Evolutionary conservation across 257 asterid genomes (phyloP).

Genomic region (Eustoma russellianum): DNA sequence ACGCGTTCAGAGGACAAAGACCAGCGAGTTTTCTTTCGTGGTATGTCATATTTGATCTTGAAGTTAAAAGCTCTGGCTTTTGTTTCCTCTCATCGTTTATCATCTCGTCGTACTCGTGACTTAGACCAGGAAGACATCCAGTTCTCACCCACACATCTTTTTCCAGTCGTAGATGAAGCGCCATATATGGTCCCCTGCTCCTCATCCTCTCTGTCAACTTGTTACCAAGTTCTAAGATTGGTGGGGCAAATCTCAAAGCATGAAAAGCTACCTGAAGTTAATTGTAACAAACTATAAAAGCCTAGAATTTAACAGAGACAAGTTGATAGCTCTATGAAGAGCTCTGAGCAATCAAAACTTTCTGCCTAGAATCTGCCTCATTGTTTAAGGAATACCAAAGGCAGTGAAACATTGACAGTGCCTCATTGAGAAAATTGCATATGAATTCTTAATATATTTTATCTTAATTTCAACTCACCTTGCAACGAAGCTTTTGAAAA

Average conservation of each 20-base stretch:
- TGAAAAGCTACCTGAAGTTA: constrained; percentile 85
- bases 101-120: constrained; percentile 49
- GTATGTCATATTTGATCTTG: constrained; percentile 80
- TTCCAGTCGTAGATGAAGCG: constrained; percentile 92
- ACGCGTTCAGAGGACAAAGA: constrained; percentile 72
- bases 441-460: too few species aligned
- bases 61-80: constrained; percentile 61
- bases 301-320: too few species aligned
- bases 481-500: constrained; percentile 98
- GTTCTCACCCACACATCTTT: constrained; percentile 97
- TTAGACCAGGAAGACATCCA: constrained; percentile 88
- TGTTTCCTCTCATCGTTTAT: constrained; percentile 57
- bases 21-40: constrained; percentile 78
- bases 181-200: constrained; percentile 79
- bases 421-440: too few species aligned
- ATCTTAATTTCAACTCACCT: constrained; percentile 32
- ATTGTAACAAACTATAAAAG: not conserved
- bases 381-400: not conserved
- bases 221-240: constrained; percentile 54
- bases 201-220: constrained; percentile 66
- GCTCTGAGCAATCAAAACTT: not conserved
- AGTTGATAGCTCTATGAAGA: not conserved
- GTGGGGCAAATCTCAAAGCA: constrained; percentile 70
- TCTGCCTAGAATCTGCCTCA: not conserved
- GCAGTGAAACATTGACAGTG: not conserved